Percentiles rank a stretch among this genome's conserved stretches.
Conservation (phyloP, 805 yeast genomes). For the Kodamaea restingae region DNA sequence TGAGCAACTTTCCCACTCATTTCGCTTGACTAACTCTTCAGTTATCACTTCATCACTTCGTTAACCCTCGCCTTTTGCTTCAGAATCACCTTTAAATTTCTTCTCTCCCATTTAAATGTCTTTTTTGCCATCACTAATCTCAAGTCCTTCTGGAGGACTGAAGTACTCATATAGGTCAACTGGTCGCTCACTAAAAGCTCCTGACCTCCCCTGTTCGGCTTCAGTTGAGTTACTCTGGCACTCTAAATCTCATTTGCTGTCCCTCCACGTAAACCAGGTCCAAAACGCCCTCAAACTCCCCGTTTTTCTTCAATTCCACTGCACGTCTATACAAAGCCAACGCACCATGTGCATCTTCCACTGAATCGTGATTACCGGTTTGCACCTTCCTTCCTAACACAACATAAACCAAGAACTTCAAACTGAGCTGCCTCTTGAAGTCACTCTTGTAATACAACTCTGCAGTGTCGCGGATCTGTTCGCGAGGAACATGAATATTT, state of each 20-base stretch:
- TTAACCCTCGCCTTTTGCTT: too few species aligned
- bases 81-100: too few species aligned
- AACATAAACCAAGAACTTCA: slow-evolving; percentile 82
- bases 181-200: too few species aligned
- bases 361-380: slow-evolving; percentile 92
- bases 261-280: slow-evolving; percentile 72
- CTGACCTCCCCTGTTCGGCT: too few species aligned
- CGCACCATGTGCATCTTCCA: slow-evolving; percentile 93
- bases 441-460: slow-evolving; percentile 72
- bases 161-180: too few species aligned
- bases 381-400: slow-evolving; percentile 76
- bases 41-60: too few species aligned
- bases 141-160: too few species aligned
- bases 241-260: slow-evolving; percentile 48
- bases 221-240: slow-evolving; percentile 35
- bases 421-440: slow-evolving; percentile 71
- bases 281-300: slow-evolving; percentile 58
- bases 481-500: slow-evolving; percentile 79
- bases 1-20: too few species aligned
- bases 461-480: slow-evolving; percentile 87
- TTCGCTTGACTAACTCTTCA: too few species aligned
- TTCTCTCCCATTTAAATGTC: too few species aligned
- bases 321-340: slow-evolving; percentile 71
- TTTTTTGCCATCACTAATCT: too few species aligned
- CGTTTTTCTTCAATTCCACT: slow-evolving; percentile 53